Evolutionary conservation across 1,284 basidiomycete species (phyloP).

Genomic region (Trichosporon inkin): DNA sequence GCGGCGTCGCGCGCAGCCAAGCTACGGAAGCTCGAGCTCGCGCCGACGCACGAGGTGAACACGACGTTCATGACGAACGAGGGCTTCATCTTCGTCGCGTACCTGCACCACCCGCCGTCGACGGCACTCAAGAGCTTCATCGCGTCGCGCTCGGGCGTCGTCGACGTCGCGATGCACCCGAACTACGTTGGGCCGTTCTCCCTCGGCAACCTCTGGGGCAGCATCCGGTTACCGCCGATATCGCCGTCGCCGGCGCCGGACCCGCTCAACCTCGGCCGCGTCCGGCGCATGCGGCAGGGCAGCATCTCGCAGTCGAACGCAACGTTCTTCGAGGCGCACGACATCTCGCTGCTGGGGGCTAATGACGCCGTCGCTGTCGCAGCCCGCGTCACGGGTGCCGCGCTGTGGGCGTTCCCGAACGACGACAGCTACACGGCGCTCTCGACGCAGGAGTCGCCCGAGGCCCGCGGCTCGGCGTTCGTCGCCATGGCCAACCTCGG

Average conservation of each 20-base stretch:
- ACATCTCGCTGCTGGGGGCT: constrained; percentile 27
- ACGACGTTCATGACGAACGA: constrained; percentile 41
- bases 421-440: constrained; percentile 1
- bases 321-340: constrained; percentile 24
- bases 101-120: constrained; percentile 39
- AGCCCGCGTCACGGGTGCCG: constrained; percentile 32
- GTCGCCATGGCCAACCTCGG: constrained; percentile 37
- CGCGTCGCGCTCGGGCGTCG: constrained; percentile 36
- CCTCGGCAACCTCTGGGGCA: constrained; percentile 38
- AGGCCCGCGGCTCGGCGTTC: constrained; percentile 29
- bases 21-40: constrained; percentile 6
- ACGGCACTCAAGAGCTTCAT: constrained; percentile 34
- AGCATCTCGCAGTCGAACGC: constrained; percentile 24
- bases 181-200: constrained; percentile 47
- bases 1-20: constrained; percentile 4
- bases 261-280: constrained; percentile 26
- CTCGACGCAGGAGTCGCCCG: constrained; percentile 18
- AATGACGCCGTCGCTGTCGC: constrained; percentile 13
- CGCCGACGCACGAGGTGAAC: constrained; percentile 28
- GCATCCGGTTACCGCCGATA: constrained; percentile 31
- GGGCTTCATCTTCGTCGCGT: constrained; percentile 42
- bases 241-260: constrained; percentile 17
- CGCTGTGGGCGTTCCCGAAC: constrained; percentile 27
- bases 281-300: constrained; percentile 27
- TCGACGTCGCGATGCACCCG: constrained; percentile 39